phyloP scores from a whole-genome alignment of 202 grass and related monocot species.

The Musa balbisiana region DNA sequence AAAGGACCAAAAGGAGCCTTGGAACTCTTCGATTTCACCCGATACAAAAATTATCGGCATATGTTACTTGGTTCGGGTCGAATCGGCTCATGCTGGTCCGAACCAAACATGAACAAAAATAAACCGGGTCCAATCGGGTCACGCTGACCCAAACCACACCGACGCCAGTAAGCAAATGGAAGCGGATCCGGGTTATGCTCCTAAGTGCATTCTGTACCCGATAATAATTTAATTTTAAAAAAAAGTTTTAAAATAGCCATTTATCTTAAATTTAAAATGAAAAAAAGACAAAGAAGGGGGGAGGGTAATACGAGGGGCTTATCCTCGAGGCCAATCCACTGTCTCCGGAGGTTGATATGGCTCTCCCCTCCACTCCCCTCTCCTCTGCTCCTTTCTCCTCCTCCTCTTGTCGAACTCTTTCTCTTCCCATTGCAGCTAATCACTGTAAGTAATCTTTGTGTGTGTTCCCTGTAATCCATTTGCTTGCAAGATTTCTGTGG shows the following conservation, averaged over 20 bases:
- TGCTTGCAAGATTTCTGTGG: background rate
- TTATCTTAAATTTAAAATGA: background rate
- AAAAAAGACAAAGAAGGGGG: background rate
- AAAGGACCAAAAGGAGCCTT: too few relatives aligned
- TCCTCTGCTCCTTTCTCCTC: constrained; percentile 32
- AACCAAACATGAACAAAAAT: too few relatives aligned
- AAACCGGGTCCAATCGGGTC: too few relatives aligned
- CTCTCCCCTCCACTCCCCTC: constrained; percentile 46
- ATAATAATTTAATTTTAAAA: background rate
- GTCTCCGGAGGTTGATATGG: constrained; percentile 32
- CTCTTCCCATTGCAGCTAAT: constrained; percentile 7
- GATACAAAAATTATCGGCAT: too few relatives aligned
- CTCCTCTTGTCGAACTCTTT: constrained; percentile 18
- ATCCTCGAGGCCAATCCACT: background rate
- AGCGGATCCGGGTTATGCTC: background rate
- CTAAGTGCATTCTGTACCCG: background rate
- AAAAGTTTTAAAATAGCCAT: too few relatives aligned
- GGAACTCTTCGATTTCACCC: too few relatives aligned
- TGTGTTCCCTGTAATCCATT: background rate
- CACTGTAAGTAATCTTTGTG: constrained; percentile 28
- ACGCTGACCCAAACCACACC: too few relatives aligned
- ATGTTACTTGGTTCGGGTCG: too few relatives aligned
- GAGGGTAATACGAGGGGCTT: background rate
- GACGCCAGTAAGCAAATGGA: too few relatives aligned
- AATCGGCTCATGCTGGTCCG: too few relatives aligned